Base-by-base conservation (phyloP, 148 eudicot species). In the Dysphania ambrosioides region DNA sequence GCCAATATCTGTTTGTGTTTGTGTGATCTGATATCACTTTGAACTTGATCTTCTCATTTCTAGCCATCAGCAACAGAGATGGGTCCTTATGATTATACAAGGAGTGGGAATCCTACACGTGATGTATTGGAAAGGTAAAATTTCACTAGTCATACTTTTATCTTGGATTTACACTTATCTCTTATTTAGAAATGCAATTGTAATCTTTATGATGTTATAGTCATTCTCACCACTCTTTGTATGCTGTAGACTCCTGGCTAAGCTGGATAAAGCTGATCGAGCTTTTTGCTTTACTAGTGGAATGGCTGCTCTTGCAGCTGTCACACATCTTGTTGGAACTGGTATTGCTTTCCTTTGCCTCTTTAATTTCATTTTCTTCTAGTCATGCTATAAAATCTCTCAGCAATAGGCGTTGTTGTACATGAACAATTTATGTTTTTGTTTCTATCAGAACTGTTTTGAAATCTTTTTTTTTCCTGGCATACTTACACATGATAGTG, bases 201-300 rank as follows among this genome's bases (percentile, higher is more conserved):
- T 34, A 27, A 31, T 63, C 27, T 23, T 58, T 60, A 23, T 31
- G 44, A 11, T 15, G 13, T 31, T 30, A 19, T 41, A 21, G 15
- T 76, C 21, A 55, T 35, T 68, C 36, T 24, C 9, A 38, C 42
- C 34, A 31, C 8, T 53, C 44, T 72, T 75, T 79, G 18, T 32
- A 9, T 51, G 68, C 72, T 70, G 59, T 88, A 92, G 99, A 40
- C 90, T 92, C 60, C 80, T 96, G 35, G 99, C 97, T 32, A 79
- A 88, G 81, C 86, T 96, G 78, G 99, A 96, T 70, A 96, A 96
- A 82, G 99, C 99, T 60, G 97, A 90, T 77, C 86, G 90, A 72
- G 99, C 97, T 79, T 84, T 89, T 68, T 92, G 97, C 90, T 96
- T 96, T 78, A 90, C 99, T 57, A 96, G 97, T 87, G 99, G 99